Percentiles rank a stretch among this genome's conserved stretches.
Conservation (phyloP, 1,284 basidiomycete genomes). For the Ustilago bromivora region DNA sequence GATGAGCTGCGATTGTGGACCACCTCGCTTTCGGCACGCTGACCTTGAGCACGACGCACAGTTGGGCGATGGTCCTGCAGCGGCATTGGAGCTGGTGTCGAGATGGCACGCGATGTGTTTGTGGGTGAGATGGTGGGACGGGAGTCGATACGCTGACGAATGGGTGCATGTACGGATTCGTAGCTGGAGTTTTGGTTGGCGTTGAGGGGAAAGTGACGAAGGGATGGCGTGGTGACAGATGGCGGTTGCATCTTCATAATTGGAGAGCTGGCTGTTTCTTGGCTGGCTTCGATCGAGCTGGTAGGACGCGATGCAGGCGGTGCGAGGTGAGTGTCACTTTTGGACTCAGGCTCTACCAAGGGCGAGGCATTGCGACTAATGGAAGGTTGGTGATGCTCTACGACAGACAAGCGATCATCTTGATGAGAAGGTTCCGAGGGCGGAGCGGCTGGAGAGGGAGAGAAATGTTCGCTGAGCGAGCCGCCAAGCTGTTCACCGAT, state of each 20-base stretch:
- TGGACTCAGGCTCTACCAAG: not conserved
- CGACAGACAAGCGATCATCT: slow-evolving; percentile 8
- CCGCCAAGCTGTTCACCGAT: slow-evolving; percentile 34
- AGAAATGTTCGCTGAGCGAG: slow-evolving; percentile 26
- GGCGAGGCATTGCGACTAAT: slow-evolving; percentile 4
- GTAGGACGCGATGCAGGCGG: slow-evolving; percentile 10
- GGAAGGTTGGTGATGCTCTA: slow-evolving; percentile 16
- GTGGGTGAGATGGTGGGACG: slow-evolving; percentile 43
- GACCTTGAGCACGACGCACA: slow-evolving; percentile 34
- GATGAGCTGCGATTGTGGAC: slow-evolving; percentile 27
- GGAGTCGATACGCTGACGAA: slow-evolving; percentile 43
- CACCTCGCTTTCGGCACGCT: slow-evolving; percentile 50
- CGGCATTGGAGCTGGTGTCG: slow-evolving; percentile 38
- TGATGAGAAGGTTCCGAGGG: slow-evolving; percentile 10
- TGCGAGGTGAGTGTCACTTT: not conserved
- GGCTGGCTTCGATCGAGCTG: slow-evolving; percentile 23
- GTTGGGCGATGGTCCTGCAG: slow-evolving; percentile 37
- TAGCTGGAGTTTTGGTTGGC: slow-evolving; percentile 24
- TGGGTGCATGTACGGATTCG: slow-evolving; percentile 28
- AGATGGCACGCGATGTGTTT: slow-evolving; percentile 31
- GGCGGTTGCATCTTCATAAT: slow-evolving; percentile 46
- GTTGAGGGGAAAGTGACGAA: slow-evolving; percentile 44
- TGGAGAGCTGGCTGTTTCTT: slow-evolving; percentile 30
- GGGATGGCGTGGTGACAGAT: slow-evolving; percentile 24
- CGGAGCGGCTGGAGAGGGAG: slow-evolving; percentile 12